Conservation (phyloP, 1,284 basidiomycete species). For the Ceratorhiza oryzae-sativae region DNA sequence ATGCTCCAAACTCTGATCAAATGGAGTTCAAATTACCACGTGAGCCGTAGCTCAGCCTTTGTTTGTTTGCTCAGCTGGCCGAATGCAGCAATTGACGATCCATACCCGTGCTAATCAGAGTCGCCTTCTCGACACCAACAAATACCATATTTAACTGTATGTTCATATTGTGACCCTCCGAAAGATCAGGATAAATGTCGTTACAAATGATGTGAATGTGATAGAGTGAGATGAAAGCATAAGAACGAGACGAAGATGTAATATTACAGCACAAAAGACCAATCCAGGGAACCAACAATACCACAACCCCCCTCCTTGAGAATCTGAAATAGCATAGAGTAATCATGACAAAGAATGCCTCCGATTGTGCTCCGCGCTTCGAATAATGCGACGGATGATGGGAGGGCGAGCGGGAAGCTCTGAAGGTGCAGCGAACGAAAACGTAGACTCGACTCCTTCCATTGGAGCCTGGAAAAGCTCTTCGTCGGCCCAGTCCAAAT, state of each 20-base stretch:
- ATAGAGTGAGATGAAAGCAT: background rate
- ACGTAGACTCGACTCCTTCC: constrained; percentile 20
- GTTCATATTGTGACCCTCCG: background rate
- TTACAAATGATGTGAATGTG: background rate
- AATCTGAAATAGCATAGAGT: background rate
- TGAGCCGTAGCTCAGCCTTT: constrained; percentile 2
- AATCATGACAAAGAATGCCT: constrained; percentile 37
- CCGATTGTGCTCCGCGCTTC: constrained; percentile 29
- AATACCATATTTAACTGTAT: too few relatives aligned
- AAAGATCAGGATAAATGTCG: background rate
- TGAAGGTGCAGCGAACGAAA: background rate
- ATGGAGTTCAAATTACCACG: background rate
- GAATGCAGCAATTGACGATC: background rate
- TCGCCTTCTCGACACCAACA: too few relatives aligned
- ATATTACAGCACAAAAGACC: constrained; percentile 4
- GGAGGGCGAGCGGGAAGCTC: constrained; percentile 24
- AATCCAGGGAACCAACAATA: background rate
- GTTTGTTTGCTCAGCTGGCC: background rate
- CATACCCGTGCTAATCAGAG: background rate
- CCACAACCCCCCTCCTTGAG: too few relatives aligned
- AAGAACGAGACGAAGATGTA: background rate
- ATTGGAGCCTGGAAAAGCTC: constrained; percentile 5
- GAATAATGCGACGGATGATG: constrained; percentile 36
- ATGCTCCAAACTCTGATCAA: background rate
- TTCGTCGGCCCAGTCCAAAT: constrained; percentile 34